Percentiles rank a stretch among this genome's conserved stretches.
phyloP scores from a whole-genome alignment of 495 filamentous ascomycete genomes.

The Polyplosphaeria fusca region DNA sequence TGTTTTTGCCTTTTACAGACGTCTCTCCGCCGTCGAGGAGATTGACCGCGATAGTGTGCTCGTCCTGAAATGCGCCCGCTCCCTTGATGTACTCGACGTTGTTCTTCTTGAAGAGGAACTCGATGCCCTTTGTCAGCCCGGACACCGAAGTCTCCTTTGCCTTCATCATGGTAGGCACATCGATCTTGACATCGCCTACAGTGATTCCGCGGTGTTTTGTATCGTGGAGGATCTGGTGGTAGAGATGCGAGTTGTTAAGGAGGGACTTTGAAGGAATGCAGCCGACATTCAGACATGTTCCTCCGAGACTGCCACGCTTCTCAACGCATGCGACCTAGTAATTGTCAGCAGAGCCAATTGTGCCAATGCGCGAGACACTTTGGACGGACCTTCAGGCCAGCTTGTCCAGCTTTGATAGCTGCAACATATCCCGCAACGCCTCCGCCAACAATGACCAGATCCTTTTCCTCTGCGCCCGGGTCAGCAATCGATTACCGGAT shows the following conservation, averaged over 20 bases:
- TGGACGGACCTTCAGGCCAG: conserved; percentile 81
- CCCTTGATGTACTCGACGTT: conserved; percentile 95
- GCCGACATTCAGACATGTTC: conserved; percentile 97
- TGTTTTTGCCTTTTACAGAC: conserved; percentile 85
- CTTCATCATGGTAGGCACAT: conserved; percentile 93
- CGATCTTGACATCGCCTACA: conserved; percentile 93
- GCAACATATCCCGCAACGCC: conserved; percentile 98
- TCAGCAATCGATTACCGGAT: conserved; percentile 16
- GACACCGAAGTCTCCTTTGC: conserved; percentile 90
- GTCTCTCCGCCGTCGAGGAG: conserved; percentile 86
- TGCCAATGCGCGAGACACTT: neutral
- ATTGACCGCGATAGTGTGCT: conserved; percentile 88
- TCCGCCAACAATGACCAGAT: conserved; percentile 92
- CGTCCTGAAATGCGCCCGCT: conserved; percentile 77
- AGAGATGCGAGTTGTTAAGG: conserved; percentile 98
- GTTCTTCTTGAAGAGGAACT: conserved; percentile 99
- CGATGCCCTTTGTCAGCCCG: conserved; percentile 92
- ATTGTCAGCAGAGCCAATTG: conserved; percentile 14
- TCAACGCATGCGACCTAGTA: conserved; percentile 91
- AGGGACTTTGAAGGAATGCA: conserved; percentile 99
- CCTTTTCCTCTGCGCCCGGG: conserved; percentile 69
- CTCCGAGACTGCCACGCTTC: conserved; percentile 92
- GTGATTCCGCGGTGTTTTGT: conserved; percentile 95
- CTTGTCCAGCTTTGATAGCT: conserved; percentile 97
- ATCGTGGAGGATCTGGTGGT: conserved; percentile 97